Evolutionary conservation across 108 stramenopile species (phyloP).

Genomic region (Epithemia pelagica): DNA sequence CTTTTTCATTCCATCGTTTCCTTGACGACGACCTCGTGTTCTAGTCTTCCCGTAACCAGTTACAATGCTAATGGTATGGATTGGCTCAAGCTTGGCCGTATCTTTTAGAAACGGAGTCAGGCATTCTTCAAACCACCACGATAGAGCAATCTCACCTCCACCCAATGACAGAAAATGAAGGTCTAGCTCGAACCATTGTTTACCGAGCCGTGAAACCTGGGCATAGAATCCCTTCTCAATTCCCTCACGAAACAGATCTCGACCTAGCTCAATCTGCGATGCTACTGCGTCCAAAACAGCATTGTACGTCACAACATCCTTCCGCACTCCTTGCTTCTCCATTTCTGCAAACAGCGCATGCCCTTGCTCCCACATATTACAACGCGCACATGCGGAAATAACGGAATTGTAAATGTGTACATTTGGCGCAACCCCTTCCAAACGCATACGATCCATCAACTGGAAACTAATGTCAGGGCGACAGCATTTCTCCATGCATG

Average conservation of each 20-base stretch:
- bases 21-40: slow-evolving; percentile 60
- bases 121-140: slow-evolving; percentile 87
- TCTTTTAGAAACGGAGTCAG: slow-evolving; percentile 69
- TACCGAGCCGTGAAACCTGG: slow-evolving; percentile 72
- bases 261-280: slow-evolving; percentile 62
- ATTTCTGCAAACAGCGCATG: slow-evolving; percentile 75
- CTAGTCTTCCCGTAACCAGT: slow-evolving; percentile 87
- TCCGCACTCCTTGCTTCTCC: slow-evolving; percentile 53
- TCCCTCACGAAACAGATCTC: slow-evolving; percentile 68
- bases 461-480: slow-evolving; percentile 81
- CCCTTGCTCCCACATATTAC: slow-evolving; percentile 78
- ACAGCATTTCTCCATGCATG: slow-evolving; percentile 84
- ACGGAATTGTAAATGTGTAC: slow-evolving; percentile 82
- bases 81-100: slow-evolving; percentile 57
- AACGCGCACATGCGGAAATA: slow-evolving; percentile 80
- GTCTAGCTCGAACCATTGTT: slow-evolving; percentile 82
- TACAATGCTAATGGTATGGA: slow-evolving; percentile 79
- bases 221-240: slow-evolving; percentile 77
- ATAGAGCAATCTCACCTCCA: slow-evolving; percentile 76
- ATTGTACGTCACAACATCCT: slow-evolving; percentile 84
- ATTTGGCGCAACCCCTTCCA: slow-evolving; percentile 74
- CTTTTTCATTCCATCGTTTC: slow-evolving; percentile 80
- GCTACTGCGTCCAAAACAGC: slow-evolving; percentile 82
- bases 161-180: slow-evolving; percentile 80
- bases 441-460: slow-evolving; percentile 79